Conservation (phyloP, 441 rosid genomes). For the Euphorbia celastroides region DNA sequence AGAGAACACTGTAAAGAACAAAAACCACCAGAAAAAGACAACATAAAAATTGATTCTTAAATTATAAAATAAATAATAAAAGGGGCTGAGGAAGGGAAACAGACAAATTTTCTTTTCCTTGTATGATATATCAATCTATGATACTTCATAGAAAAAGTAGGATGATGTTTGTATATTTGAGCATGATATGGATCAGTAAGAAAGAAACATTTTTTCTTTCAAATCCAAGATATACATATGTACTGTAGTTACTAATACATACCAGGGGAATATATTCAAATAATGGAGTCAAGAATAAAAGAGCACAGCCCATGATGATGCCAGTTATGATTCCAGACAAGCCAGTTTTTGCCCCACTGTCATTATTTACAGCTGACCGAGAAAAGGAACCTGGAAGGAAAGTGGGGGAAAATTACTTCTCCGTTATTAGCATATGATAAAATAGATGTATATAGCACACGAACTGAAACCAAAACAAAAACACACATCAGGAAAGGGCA, state of each 20-base stretch:
- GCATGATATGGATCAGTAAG: neutral
- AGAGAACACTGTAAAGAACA: constrained; percentile 72
- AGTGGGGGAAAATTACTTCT: constrained; percentile 5
- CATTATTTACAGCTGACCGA: constrained; percentile 96
- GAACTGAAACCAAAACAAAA: too few relatives aligned
- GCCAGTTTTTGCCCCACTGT: constrained; percentile 93
- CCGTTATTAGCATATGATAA: neutral
- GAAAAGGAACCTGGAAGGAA: constrained; percentile 79
- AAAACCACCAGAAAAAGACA: constrained; percentile 13
- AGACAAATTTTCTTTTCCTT: neutral
- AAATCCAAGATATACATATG: constrained; percentile 3
- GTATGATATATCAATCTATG: neutral
- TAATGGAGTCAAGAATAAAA: constrained; percentile 77
- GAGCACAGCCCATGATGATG: constrained; percentile 79
- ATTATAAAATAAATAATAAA: neutral
- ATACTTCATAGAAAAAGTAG: neutral
- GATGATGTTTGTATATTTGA: neutral
- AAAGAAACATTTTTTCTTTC: neutral
- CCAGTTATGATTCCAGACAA: constrained; percentile 80
- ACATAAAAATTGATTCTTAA: neutral
- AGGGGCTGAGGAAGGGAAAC: neutral
- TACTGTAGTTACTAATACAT: constrained; percentile 19
- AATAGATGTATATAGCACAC: too few relatives aligned
- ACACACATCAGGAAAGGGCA: neutral
- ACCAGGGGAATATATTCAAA: constrained; percentile 94